Conservation (phyloP, 352 stramenopile species). For the Pythium coloratum region DNA sequence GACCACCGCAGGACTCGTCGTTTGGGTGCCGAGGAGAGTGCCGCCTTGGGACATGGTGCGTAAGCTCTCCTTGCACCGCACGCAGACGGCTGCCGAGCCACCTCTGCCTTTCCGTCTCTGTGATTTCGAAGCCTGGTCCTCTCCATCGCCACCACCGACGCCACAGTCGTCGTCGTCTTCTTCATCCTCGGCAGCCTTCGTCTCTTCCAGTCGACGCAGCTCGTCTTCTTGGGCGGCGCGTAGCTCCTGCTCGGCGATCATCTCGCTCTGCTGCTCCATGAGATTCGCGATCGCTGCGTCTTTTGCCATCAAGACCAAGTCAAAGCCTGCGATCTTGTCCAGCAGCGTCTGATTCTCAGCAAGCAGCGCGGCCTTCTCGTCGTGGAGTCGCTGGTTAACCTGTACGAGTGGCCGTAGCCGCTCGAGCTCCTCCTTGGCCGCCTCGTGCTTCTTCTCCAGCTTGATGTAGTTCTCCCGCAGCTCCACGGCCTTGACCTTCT, state of each 20-base stretch:
- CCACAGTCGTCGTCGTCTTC: constrained; percentile 30
- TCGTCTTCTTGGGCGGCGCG: constrained; percentile 54
- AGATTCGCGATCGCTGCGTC: constrained; percentile 64
- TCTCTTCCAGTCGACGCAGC: constrained; percentile 34
- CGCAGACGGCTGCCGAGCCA: constrained; percentile 37
- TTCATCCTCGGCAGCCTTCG: constrained; percentile 43
- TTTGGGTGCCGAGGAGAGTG: constrained; percentile 4
- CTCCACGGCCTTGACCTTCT: constrained; percentile 88
- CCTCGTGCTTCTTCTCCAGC: constrained; percentile 71
- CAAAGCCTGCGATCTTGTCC: constrained; percentile 44
- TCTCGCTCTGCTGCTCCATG: constrained; percentile 75
- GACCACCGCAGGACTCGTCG: not conserved
- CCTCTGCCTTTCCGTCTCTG: not conserved
- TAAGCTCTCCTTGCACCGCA: constrained; percentile 63
- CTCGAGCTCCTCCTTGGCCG: constrained; percentile 59
- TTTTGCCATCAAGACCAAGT: constrained; percentile 47
- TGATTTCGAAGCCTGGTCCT: not conserved
- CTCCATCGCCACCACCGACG: constrained; percentile 4
- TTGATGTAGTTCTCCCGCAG: constrained; percentile 77
- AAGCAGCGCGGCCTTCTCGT: constrained; percentile 35
- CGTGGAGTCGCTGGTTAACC: constrained; percentile 48
- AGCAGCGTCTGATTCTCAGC: constrained; percentile 37
- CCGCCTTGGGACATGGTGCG: constrained; percentile 36
- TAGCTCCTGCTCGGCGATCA: constrained; percentile 68
- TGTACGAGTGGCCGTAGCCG: constrained; percentile 52